Conservation (phyloP, 345 rosid genomes). For the Cardamine resedifolia region DNA sequence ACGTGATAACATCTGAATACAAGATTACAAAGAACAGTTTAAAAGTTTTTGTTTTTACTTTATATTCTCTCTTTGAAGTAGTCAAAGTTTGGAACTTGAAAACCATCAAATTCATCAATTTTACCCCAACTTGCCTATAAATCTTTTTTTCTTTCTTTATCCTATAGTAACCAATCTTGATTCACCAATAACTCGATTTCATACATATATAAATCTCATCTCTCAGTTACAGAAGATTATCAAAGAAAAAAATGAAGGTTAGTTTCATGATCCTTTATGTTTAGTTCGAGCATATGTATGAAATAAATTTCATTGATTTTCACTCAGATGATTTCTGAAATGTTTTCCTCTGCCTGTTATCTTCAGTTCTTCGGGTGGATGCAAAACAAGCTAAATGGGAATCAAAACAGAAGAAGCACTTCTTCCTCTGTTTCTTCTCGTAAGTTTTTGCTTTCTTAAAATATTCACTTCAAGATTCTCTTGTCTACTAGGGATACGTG, state of each 20-base stretch:
- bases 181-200: constrained; percentile 21
- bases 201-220: not conserved
- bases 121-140: constrained; percentile 27
- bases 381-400: constrained; percentile 66
- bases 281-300: not conserved
- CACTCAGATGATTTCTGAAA: constrained; percentile 4
- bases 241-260: constrained; percentile 31
- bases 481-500: constrained; percentile 34
- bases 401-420: constrained; percentile 40
- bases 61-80: constrained; percentile 23
- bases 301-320: not conserved
- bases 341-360: constrained; percentile 8
- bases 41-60: constrained; percentile 1
- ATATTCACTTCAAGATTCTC: constrained; percentile 11
- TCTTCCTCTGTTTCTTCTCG: constrained; percentile 47
- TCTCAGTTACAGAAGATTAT: not conserved
- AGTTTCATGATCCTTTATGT: constrained; percentile 12
- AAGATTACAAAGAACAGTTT: constrained; percentile 33
- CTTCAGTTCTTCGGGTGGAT: constrained; percentile 81
- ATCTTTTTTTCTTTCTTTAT: not conserved
- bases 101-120: constrained; percentile 54
- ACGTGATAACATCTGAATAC: constrained; percentile 29
- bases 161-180: constrained; percentile 13
- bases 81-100: constrained; percentile 71
- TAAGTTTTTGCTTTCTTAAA: constrained; percentile 42